Base-by-base conservation (phyloP, 345 rosid species). In the Turritis glabra region DNA sequence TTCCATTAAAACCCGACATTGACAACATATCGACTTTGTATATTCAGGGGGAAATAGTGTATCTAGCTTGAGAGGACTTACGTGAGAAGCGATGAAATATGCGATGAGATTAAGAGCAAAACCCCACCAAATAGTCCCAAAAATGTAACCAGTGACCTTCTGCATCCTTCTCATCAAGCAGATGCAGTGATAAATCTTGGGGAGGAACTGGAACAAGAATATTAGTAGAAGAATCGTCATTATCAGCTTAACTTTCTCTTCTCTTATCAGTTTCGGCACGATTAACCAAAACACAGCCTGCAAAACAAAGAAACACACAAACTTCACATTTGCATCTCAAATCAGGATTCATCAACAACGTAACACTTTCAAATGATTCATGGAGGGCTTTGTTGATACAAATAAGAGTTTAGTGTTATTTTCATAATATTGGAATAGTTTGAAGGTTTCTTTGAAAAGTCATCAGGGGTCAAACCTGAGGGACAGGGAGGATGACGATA, bases 91-190 rank as follows among this genome's bases (percentile, higher is more conserved):
- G 43, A 93, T 89, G 80, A 93, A 84, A 82, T 93, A 93, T 38
- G 97, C 98, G 9, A 93, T 86, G 69, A 93, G 92, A 64, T 93
- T 91, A 37, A 93, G 86, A 80, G 84, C 91, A 59, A 93, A 93
- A 21, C 97, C 98, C 97, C 97, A 93, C 98, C 98, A 93, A 76
- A 93, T 86, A 51, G 98, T 85, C 30, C 98, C 98, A 40, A 93
- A 93, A 48, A 93, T 88, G 72, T 88, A 93, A 5, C 97, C 98
- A 4, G 97, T 93, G 72, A 88, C 98, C 77, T 91, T 91, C 26
- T 81, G 84, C 97, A 93, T 91, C 57, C 86, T 83, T 64, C 86
- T 84, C 96, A 91, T 89, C 68, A 93, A 67, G 58, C 79, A 80
- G 13, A 93, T 53, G 75, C 86, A 85, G 79, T 93, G 98, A 79